Evolutionary conservation across 768 basidiomycete species (phyloP).

Genomic region (Suillus hirtellus): DNA sequence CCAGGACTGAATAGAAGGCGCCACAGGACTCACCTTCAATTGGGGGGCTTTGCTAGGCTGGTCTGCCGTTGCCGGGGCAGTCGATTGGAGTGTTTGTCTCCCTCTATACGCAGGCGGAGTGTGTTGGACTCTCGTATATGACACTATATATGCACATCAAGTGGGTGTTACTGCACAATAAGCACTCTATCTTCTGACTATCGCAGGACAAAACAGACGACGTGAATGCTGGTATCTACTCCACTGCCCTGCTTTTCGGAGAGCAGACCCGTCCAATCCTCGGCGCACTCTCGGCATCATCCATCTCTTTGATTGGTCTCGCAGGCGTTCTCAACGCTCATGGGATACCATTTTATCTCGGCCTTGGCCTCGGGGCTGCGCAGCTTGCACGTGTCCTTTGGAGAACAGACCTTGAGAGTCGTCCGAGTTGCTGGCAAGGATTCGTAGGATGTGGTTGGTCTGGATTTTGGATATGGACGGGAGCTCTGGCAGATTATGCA

Average conservation of each 20-base stretch:
- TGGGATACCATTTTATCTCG: slow-evolving; percentile 76
- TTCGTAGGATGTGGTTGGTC: slow-evolving; percentile 88
- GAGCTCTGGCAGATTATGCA: slow-evolving; percentile 70
- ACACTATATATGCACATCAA: slow-evolving; percentile 98
- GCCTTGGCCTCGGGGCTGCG: slow-evolving; percentile 66
- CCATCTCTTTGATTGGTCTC: slow-evolving; percentile 71
- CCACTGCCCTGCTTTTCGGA: slow-evolving; percentile 92
- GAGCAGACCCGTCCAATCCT: slow-evolving; percentile 75
- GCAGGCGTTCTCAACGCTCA: slow-evolving; percentile 83
- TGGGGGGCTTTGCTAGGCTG: slow-evolving; percentile 97
- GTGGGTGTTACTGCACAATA: slow-evolving; percentile 37
- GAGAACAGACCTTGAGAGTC: slow-evolving; percentile 71
- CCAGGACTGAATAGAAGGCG: neutral
- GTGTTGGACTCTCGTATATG: slow-evolving; percentile 95
- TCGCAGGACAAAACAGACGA: slow-evolving; percentile 91
- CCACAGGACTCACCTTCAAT: slow-evolving; percentile 87
- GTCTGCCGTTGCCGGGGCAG: slow-evolving; percentile 85
- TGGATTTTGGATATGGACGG: slow-evolving; percentile 87
- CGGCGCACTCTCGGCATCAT: slow-evolving; percentile 66
- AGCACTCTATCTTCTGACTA: neutral
- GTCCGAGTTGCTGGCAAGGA: slow-evolving; percentile 85
- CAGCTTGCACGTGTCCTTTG: slow-evolving; percentile 80
- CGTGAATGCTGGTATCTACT: slow-evolving; percentile 82
- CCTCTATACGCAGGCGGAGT: slow-evolving; percentile 90
- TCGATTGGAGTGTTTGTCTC: slow-evolving; percentile 79